Evolutionary conservation across 1,284 basidiomycete genomes (phyloP).

Genomic region (Ceratobasidium sp.): DNA sequence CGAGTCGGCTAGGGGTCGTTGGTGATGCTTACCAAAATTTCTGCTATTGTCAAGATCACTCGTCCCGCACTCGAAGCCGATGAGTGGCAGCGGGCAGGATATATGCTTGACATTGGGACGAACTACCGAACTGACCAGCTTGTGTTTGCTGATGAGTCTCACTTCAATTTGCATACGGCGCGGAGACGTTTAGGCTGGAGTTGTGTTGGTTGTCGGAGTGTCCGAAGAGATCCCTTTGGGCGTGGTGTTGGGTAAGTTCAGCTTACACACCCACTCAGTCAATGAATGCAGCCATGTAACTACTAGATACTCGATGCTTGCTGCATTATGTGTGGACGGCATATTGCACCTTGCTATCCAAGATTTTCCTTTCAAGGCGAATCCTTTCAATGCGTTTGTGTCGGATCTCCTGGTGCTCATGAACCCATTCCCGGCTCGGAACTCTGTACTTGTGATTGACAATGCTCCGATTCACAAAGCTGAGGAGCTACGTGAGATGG

Average conservation of each 20-base stretch:
- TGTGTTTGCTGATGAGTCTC: constrained; percentile 4
- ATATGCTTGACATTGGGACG: not conserved
- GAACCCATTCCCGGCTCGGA: constrained; percentile 15
- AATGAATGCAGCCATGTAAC: too few relatives aligned
- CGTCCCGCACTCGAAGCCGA: constrained; percentile 7
- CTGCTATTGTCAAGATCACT: not conserved
- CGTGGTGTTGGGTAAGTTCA: constrained; percentile 45
- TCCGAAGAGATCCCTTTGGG: constrained; percentile 39
- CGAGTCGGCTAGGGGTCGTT: too few relatives aligned
- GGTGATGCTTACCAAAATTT: not conserved
- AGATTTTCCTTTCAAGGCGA: constrained; percentile 46
- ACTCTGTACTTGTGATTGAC: constrained; percentile 50
- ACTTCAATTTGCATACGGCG: not conserved
- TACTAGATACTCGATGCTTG: constrained; percentile 49
- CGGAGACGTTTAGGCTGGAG: constrained; percentile 43
- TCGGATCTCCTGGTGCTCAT: not conserved
- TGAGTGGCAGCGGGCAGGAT: not conserved
- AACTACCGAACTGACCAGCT: constrained; percentile 4
- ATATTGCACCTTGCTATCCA: constrained; percentile 46
- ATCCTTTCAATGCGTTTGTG: constrained; percentile 42
- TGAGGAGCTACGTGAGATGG: constrained; percentile 4
- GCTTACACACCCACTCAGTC: too few relatives aligned
- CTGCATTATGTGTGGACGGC: constrained; percentile 47
- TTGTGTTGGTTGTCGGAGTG: constrained; percentile 33
- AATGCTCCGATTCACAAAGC: constrained; percentile 49